Evolutionary conservation across 768 basidiomycete species (phyloP), one percentile per base, ranked within the genome.

Genomic region (Boletus rubescentipes): DNA sequence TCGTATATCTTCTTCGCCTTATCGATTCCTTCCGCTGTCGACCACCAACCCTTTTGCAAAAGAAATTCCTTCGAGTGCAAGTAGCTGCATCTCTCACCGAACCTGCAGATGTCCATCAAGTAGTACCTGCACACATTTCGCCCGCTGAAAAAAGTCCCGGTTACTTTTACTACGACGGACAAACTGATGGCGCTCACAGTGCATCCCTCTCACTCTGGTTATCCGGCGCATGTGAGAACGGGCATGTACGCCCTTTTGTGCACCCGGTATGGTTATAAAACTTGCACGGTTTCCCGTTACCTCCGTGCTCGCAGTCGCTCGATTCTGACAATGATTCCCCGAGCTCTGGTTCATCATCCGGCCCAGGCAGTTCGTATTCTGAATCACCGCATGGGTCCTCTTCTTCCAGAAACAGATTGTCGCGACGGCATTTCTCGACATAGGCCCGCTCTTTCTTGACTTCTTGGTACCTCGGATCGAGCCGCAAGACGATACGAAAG

Each of bases 221-320:
- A 59, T 83, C 79, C 0, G 81, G 80, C 1, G 79, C 76, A 64
- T 84, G 81, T 21, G 75, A 79, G 63, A 70, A 82, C 5, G 48
- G 49, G 56, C 82, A 84, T 6, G 55, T 46, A 6, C 30, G 41
- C 1, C 80, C 79, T 9, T 70, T 67, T 5, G 55, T 60, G 60
- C 82, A 82, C 1, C 77, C 79, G 29, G 73, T 69, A 57, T 78
- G 79, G 53, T 84, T 83, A 63, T 83, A 80, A 60, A 77, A 79
- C 35, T 77, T 71, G 61, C 81, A 84, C 0, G 80, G 76, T 2
- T 74, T 72, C 7, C 75, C 75, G 52, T 80, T 82, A 4, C 81
- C 82, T 2, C 63, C 62, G 56, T 81, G 81, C 43, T 69, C 66
- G 53, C 72, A 80, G 54, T 83, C 81, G 53, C 78, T 79, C 4